A percentile compares a stretch with the other conserved stretches of the same genome.
These are phyloP conservation scores for Bretschneidera sinensis DNA, from an alignment of 345 rosid species.

Conservation along the genomic window DNA sequence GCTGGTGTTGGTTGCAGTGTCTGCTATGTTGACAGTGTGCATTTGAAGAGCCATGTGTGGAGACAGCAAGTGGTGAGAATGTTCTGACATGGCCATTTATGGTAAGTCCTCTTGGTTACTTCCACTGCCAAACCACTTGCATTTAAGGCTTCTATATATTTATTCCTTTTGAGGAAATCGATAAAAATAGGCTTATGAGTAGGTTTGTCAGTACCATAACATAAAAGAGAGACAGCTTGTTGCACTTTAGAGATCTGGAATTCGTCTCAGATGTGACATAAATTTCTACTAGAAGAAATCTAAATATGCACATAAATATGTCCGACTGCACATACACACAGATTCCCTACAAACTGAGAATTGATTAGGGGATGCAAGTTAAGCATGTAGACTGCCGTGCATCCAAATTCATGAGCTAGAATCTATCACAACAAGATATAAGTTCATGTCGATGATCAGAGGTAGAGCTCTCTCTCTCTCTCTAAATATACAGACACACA, in stretches of 20 bases:
- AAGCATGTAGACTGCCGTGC: constrained; percentile 82
- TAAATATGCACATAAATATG: no score
- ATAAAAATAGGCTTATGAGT: neutral
- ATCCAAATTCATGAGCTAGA: constrained; percentile 73
- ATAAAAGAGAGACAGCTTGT: no score
- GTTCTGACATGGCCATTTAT: constrained; percentile 90
- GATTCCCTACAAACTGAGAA: neutral
- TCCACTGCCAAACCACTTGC: neutral
- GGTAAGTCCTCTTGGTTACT: constrained; percentile 43
- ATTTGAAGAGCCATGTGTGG: constrained; percentile 93
- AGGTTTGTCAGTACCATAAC: neutral
- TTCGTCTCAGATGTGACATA: no score
- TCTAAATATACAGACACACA: no score
- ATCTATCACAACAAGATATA: constrained; percentile 64
- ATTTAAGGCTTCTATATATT: no score
- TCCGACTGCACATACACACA: no score
- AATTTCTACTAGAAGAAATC: no score
- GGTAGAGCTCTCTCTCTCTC: constrained; percentile 32
- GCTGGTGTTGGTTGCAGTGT: constrained; percentile 61
- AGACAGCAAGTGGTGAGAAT: constrained; percentile 81
- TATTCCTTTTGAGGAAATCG: no score
- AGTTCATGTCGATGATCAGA: constrained; percentile 92
- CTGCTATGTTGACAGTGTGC: constrained; percentile 97
- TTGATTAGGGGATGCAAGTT: constrained; percentile 42
- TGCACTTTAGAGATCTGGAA: no score